A percentile compares a stretch with the other conserved stretches of the same genome.
Evolutionary conservation across 768 basidiomycete genomes (phyloP).

Genomic region (Leccinum imitatum): DNA sequence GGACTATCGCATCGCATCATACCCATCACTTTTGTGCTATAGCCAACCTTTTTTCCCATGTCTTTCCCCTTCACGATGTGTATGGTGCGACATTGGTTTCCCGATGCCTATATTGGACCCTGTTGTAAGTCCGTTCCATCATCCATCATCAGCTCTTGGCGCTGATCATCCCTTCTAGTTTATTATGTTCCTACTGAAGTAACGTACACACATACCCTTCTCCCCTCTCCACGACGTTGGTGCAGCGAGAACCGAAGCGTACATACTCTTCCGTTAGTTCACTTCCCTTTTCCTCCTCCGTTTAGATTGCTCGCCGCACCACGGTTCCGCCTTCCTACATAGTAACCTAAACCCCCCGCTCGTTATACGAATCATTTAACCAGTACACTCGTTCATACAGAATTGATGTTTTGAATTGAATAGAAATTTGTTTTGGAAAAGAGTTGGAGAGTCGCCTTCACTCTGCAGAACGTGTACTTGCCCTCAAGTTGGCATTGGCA

Average conservation of each 20-base stretch:
- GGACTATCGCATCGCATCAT: constrained; percentile 37
- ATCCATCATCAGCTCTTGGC: background rate
- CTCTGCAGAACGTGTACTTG: background rate
- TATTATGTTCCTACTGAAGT: constrained; percentile 28
- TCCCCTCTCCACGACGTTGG: constrained; percentile 8
- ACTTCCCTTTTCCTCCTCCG: constrained; percentile 3
- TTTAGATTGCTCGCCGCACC: constrained; percentile 28
- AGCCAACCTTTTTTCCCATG: constrained; percentile 4
- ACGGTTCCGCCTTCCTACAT: constrained; percentile 6
- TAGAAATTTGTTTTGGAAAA: constrained; percentile 23
- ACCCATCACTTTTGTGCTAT: constrained; percentile 28
- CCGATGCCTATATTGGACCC: constrained; percentile 30
- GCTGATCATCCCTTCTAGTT: constrained; percentile 18
- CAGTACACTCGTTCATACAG: constrained; percentile 28
- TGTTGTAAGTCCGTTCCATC: constrained; percentile 18
- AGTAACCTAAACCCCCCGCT: constrained; percentile 25
- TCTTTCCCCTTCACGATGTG: constrained; percentile 22
- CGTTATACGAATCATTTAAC: constrained; percentile 25
- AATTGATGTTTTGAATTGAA: constrained; percentile 21
- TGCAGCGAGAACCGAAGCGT: constrained; percentile 21
- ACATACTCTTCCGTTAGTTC: constrained; percentile 23
- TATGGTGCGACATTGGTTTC: constrained; percentile 36
- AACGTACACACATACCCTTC: constrained; percentile 32
- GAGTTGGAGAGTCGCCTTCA: no score
- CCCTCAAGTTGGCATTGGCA: background rate